Evolutionary conservation across 1,139 yeast species (phyloP).

Genomic region (Keqinozyma sinolaborantium): DNA sequence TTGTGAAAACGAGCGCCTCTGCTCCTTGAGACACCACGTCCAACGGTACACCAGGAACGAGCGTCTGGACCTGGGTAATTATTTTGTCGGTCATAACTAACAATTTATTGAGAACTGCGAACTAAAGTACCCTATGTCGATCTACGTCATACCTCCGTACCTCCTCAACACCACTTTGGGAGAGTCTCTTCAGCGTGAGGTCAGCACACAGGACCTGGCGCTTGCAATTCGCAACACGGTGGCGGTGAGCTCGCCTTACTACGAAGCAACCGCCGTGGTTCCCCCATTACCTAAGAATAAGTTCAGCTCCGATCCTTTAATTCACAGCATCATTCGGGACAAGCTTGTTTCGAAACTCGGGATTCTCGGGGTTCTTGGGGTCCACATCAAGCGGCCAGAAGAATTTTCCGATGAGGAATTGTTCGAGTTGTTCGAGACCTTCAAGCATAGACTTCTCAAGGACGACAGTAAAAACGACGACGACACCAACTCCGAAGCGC

Average conservation of each 20-base stretch:
- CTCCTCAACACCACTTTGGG: slow-evolving; percentile 38
- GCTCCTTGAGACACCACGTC: slow-evolving; percentile 86
- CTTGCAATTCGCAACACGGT: slow-evolving; percentile 23
- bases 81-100: slow-evolving; percentile 39
- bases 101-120: neutral
- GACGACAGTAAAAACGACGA: slow-evolving; percentile 5
- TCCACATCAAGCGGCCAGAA: slow-evolving; percentile 25
- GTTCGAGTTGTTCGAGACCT: slow-evolving; percentile 29
- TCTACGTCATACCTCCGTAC: slow-evolving; percentile 44
- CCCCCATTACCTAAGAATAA: slow-evolving; percentile 9
- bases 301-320: slow-evolving; percentile 28
- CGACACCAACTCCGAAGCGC: slow-evolving; percentile 3
- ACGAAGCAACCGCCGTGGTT: slow-evolving; percentile 5
- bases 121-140: slow-evolving; percentile 4
- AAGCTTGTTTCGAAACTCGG: slow-evolving; percentile 36
- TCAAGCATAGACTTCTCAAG: slow-evolving; percentile 25
- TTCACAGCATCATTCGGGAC: slow-evolving; percentile 31
- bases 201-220: slow-evolving; percentile 19
- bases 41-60: slow-evolving; percentile 47
- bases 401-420: slow-evolving; percentile 25
- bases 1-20: slow-evolving; percentile 75
- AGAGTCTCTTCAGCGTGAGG: slow-evolving; percentile 23
- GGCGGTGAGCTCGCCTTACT: slow-evolving; percentile 2
- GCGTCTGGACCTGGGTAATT: slow-evolving; percentile 35
- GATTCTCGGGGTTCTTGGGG: slow-evolving; percentile 36